These are phyloP conservation scores for Pneumocystis oryctolagi DNA, from an alignment of 1,139 yeast species.

Conservation along the genomic window DNA sequence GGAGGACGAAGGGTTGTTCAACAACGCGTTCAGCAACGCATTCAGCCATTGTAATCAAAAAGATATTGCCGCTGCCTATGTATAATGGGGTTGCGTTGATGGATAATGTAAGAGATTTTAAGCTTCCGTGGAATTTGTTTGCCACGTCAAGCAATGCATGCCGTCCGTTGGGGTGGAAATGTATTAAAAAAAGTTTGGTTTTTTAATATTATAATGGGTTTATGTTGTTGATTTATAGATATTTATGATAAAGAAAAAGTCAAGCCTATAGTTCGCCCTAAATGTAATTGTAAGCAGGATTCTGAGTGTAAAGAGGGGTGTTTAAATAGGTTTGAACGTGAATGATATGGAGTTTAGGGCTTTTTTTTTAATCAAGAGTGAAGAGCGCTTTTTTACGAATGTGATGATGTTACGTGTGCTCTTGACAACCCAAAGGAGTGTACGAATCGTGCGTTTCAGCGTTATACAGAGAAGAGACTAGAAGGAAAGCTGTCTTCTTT, in stretches of 20 bases:
- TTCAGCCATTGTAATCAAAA: too few relatives aligned
- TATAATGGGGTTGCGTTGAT: neutral
- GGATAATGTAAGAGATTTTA: neutral
- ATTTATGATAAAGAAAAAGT: neutral
- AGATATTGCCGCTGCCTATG: neutral
- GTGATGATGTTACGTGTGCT: neutral
- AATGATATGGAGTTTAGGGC: neutral
- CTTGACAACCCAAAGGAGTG: neutral
- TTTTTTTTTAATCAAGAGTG: neutral
- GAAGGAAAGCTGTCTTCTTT: neutral
- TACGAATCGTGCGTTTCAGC: neutral
- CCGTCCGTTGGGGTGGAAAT: neutral
- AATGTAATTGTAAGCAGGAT: neutral
- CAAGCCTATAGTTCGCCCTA: neutral
- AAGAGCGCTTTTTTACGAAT: slow-evolving; percentile 1
- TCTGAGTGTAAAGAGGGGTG: neutral
- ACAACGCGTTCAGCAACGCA: too few relatives aligned
- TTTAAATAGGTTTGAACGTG: neutral
- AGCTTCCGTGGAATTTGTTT: neutral
- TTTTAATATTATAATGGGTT: too few relatives aligned
- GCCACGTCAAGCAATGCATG: neutral
- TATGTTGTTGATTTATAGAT: slow-evolving; percentile 1
- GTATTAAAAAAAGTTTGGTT: neutral
- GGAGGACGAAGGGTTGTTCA: too few relatives aligned
- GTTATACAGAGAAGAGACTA: neutral